Evolutionary conservation across 768 basidiomycete species (phyloP), one percentile per base, ranked within the genome.

Genomic region (Termitomyces sp.): DNA sequence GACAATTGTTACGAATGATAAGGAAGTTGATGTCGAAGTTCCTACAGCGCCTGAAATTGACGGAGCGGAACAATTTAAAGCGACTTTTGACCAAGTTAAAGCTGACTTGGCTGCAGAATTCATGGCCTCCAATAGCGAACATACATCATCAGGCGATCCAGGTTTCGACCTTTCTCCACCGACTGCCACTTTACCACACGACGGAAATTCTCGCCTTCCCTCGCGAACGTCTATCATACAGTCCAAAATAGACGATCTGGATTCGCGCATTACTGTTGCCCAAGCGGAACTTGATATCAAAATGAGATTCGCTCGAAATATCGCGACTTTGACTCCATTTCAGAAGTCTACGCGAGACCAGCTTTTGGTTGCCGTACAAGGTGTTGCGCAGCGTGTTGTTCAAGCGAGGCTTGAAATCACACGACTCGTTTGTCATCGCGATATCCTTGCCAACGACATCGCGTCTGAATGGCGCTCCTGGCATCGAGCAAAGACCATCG

Each of bases 241-340:
- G 64, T 68, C 76, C 32, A 87, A 87, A 66, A 79, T 96, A 28
- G 71, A 72, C 36, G 82, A 88, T 48, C 71, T 97, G 58, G 84
- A 92, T 47, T 69, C 74, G 18, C 79, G 76, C 57, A 82, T 93
- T 54, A 68, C 73, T 16, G 68, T 75, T 2, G 75, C 77, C 28
- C 82, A 86, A 60, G 67, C 77, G 1, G 79, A 82, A 59, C 84
- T 96, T 24, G 84, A 88, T 50, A 70, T 79, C 10, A 82, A 88
- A 60, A 71, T 94, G 68, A 85, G 87, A 18, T 74, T 88, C 44
- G 82, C 88, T 22, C 86, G 90, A 43, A 96, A 95, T 65, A 79
- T 98, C 22, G 87, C 87, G 2, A 82, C 89, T 44, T 78, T 98
- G 40, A 88, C 92, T 16, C 95, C 97, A 3, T 95, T 98, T 70